A percentile compares a stretch with the other conserved stretches of the same genome.
Evolutionary conservation across 139 green algal species (phyloP).

Genomic region (Microglena sp.): DNA sequence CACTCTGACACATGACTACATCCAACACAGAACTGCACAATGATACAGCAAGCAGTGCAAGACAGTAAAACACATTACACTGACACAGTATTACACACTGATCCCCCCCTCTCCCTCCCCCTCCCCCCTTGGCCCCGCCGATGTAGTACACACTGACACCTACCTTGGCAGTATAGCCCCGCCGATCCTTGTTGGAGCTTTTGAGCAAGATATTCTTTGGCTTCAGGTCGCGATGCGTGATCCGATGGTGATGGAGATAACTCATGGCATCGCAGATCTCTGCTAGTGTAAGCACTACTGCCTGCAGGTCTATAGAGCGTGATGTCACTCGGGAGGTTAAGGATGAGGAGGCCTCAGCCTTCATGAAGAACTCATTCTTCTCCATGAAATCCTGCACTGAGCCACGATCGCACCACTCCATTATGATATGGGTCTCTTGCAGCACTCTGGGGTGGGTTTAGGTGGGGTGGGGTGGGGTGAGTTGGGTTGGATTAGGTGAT

Average conservation of each 20-base stretch:
- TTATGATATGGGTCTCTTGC: conserved; percentile 47
- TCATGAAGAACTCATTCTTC: neutral
- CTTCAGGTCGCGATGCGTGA: conserved; percentile 66
- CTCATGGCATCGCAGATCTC: conserved; percentile 52
- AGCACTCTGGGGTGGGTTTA: conserved; percentile 30
- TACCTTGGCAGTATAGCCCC: conserved; percentile 42
- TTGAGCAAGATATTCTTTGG: conserved; percentile 59
- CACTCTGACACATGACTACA: no score
- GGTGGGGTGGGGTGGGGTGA: no score
- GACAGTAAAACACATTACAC: neutral
- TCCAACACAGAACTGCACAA: neutral
- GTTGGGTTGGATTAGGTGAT: no score
- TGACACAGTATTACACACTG: no score
- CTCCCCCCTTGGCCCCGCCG: no score
- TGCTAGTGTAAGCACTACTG: conserved; percentile 20
- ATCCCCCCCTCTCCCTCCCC: neutral
- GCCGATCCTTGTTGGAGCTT: conserved; percentile 21
- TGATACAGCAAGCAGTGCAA: neutral
- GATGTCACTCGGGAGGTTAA: neutral
- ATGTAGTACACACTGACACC: neutral
- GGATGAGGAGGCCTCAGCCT: neutral
- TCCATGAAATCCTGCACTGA: conserved; percentile 26
- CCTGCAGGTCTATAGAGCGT: neutral
- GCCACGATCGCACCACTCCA: conserved; percentile 46
- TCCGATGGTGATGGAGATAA: conserved; percentile 49